These are phyloP conservation scores for Talaromyces thailandensis DNA, from an alignment of 495 filamentous ascomycete genomes.

Conservation along the genomic window DNA sequence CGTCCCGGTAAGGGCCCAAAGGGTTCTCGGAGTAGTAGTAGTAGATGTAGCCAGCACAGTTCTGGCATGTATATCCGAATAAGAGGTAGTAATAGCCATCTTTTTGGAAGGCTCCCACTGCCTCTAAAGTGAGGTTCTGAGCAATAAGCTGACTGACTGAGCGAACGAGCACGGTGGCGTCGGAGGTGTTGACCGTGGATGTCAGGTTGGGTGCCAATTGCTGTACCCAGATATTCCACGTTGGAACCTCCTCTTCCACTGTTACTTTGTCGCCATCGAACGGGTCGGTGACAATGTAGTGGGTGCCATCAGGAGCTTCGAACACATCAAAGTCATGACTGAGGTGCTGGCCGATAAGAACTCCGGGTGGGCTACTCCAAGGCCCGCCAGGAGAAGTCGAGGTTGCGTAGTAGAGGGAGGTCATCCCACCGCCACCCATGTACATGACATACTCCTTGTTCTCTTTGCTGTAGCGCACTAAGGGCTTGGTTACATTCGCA, in stretches of 20 bases:
- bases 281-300: background rate
- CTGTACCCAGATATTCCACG: background rate
- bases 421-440: background rate
- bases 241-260: background rate
- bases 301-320: background rate
- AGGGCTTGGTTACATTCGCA: background rate
- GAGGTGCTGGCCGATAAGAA: background rate
- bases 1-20: background rate
- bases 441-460: background rate
- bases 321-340: background rate
- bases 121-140: background rate
- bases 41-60: background rate
- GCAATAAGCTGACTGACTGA: background rate
- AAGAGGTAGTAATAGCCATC: background rate
- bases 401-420: background rate
- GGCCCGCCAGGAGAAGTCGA: background rate
- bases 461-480: background rate
- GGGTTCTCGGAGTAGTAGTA: background rate
- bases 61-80: background rate
- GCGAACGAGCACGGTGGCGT: background rate
- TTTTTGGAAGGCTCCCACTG: background rate
- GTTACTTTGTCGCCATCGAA: background rate
- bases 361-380: background rate
- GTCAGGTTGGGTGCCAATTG: background rate
- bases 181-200: background rate